Conservation (phyloP, 140 eudicot species). For the Anethum foeniculum region DNA sequence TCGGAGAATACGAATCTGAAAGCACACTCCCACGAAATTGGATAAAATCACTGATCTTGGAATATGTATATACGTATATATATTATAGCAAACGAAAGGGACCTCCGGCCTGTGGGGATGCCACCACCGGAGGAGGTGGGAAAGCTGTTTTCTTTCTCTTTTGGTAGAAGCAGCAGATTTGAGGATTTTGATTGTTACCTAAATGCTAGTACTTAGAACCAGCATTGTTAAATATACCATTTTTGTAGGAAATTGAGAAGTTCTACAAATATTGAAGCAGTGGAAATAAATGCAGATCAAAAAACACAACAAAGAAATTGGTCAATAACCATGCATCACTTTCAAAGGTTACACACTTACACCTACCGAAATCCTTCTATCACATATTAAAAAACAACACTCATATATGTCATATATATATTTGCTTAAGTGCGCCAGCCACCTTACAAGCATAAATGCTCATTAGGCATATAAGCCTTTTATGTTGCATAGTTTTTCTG, state of each 20-base stretch:
- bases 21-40: no score
- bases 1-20: no score
- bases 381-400: background rate
- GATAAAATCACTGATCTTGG: no score
- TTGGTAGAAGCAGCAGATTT: no score
- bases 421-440: background rate
- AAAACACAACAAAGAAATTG: background rate
- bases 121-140: no score
- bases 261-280: background rate
- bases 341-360: background rate
- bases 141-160: no score
- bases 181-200: no score
- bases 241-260: background rate
- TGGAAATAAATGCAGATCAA: background rate
- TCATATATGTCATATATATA: background rate
- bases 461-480: background rate
- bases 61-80: no score
- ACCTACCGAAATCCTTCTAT: background rate
- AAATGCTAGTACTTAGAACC: no score
- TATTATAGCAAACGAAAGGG: no score
- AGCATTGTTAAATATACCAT: background rate
- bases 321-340: background rate
- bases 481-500: constrained; percentile 46
- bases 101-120: no score
- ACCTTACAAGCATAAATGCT: background rate